Evolutionary conservation across 805 yeast genomes (phyloP).

Genomic region (Candida michaelii): DNA sequence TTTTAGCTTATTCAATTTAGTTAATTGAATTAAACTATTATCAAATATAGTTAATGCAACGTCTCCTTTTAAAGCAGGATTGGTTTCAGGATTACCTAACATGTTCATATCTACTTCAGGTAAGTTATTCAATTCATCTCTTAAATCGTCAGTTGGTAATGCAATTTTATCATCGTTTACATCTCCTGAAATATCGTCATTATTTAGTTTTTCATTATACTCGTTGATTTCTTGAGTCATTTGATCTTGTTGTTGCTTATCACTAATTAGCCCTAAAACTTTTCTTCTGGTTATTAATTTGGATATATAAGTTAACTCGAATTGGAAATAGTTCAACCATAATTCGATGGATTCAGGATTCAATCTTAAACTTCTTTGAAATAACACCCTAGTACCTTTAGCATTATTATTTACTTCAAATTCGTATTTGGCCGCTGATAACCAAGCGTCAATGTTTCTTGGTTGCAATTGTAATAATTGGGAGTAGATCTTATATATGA

Average conservation of each 20-base stretch:
- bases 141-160: conserved; percentile 56
- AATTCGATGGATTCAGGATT: conserved; percentile 69
- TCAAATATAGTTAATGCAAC: conserved; percentile 44
- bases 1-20: conserved; percentile 3
- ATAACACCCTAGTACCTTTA: conserved; percentile 80
- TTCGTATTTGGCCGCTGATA: conserved; percentile 92
- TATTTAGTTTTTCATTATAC: conserved; percentile 29
- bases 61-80: conserved; percentile 62
- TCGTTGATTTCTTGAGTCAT: conserved; percentile 43
- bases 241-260: conserved; percentile 61
- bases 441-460: conserved; percentile 87
- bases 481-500: conserved; percentile 74
- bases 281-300: conserved; percentile 81
- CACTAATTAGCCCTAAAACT: conserved; percentile 75
- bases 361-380: conserved; percentile 83
- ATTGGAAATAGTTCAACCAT: conserved; percentile 85
- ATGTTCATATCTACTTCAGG: conserved; percentile 88
- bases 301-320: conserved; percentile 83
- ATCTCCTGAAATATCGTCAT: conserved; percentile 19
- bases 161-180: conserved; percentile 42
- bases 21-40: conserved; percentile 24
- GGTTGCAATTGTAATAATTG: conserved; percentile 84
- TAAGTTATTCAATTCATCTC: conserved; percentile 63
- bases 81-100: conserved; percentile 83
- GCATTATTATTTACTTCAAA: conserved; percentile 86